A percentile compares a stretch with the other conserved stretches of the same genome.
Evolutionary conservation across 306 rosid genomes (phyloP).

Genomic region (Corylus heterophylla): DNA sequence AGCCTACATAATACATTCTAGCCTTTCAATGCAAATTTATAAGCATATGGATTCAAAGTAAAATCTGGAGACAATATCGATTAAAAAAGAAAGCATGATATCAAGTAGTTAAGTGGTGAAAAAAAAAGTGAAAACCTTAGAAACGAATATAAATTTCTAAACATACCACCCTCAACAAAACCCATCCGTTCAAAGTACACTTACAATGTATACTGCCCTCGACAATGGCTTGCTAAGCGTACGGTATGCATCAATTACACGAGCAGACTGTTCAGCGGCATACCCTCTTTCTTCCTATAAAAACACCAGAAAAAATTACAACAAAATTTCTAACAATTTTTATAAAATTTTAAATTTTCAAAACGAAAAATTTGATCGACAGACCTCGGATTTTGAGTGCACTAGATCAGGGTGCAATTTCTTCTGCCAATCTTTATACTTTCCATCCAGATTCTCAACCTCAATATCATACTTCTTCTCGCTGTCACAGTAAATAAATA

Average conservation of each 20-base stretch:
- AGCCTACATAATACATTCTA: neutral
- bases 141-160: constrained; percentile 9
- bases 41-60: neutral
- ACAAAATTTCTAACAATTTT: neutral
- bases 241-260: constrained; percentile 81
- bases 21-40: neutral
- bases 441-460: constrained; percentile 63
- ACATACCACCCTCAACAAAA: neutral
- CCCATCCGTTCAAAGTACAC: constrained; percentile 16
- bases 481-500: constrained; percentile 36
- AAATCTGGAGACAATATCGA: neutral
- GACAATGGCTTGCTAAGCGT: constrained; percentile 83
- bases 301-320: constrained; percentile 23
- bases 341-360: neutral
- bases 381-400: constrained; percentile 89
- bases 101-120: neutral
- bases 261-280: constrained; percentile 93
- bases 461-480: constrained; percentile 68
- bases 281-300: constrained; percentile 73
- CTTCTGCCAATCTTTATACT: constrained; percentile 95
- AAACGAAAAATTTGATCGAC: constrained; percentile 11
- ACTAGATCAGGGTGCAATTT: constrained; percentile 96
- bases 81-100: neutral
- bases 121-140: neutral
- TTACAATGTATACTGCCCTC: constrained; percentile 80